phyloP scores from a whole-genome alignment of 208 protist species.

The Trypanosoma brucei region DNA sequence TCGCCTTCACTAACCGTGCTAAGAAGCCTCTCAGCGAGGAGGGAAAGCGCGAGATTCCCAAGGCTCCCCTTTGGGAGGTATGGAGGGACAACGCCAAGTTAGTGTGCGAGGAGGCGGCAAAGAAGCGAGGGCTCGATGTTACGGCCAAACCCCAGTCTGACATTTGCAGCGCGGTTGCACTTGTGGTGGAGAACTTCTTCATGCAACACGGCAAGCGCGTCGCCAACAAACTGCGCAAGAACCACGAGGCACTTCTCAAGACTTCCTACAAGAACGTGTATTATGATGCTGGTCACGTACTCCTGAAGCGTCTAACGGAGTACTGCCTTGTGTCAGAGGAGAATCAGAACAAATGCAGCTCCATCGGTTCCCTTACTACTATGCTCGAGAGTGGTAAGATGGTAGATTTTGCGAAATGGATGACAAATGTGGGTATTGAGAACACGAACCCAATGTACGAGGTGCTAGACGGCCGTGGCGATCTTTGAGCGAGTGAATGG shows the following conservation, averaged over 20 bases:
- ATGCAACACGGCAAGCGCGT: slow-evolving; percentile 79
- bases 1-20: slow-evolving; percentile 67
- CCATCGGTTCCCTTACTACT: slow-evolving; percentile 37
- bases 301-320: slow-evolving; percentile 49
- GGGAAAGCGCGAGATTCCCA: slow-evolving; percentile 56
- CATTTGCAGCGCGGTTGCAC: slow-evolving; percentile 48
- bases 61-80: slow-evolving; percentile 69
- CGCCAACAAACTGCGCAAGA: slow-evolving; percentile 73
- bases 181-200: slow-evolving; percentile 63
- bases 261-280: slow-evolving; percentile 85
- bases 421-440: slow-evolving; percentile 88
- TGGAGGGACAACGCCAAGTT: slow-evolving; percentile 55
- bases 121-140: slow-evolving; percentile 40
- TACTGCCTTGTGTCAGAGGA: slow-evolving; percentile 62
- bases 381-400: slow-evolving; percentile 36
- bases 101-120: slow-evolving; percentile 46
- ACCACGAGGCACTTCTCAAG: slow-evolving; percentile 56
- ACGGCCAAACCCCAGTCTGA: slow-evolving; percentile 30
- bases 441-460: slow-evolving; percentile 92
- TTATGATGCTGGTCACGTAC: slow-evolving; percentile 60
- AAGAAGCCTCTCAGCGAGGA: slow-evolving; percentile 47
- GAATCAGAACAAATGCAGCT: slow-evolving; percentile 47
- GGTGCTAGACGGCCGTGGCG: slow-evolving; percentile 51
- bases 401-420: slow-evolving; percentile 59
- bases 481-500: slow-evolving; percentile 37